phyloP scores from a whole-genome alignment of 805 yeast species.

The Candida patagonica region DNA sequence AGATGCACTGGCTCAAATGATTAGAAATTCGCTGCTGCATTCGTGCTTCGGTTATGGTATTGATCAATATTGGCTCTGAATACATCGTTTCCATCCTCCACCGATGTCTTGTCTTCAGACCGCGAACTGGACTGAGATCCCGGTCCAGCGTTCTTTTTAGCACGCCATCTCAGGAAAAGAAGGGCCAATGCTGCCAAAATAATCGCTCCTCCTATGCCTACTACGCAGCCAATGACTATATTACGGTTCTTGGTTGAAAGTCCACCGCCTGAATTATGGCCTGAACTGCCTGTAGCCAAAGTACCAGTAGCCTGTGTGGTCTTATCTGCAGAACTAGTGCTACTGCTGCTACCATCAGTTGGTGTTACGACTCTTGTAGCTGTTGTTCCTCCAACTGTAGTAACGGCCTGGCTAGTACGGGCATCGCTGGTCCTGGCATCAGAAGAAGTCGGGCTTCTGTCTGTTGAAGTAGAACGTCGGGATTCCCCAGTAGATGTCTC shows the following conservation, averaged over 20 bases:
- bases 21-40: constrained; percentile 27
- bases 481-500: too few relatives aligned
- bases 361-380: constrained; percentile 6
- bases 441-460: constrained; percentile 4
- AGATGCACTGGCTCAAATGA: not conserved
- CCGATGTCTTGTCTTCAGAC: constrained; percentile 16
- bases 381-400: constrained; percentile 10
- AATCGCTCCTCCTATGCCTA: constrained; percentile 65
- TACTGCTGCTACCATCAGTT: constrained; percentile 16
- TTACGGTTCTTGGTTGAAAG: constrained; percentile 41
- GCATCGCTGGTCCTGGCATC: not conserved
- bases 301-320: constrained; percentile 17
- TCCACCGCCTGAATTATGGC: constrained; percentile 30
- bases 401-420: constrained; percentile 8
- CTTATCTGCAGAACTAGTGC: constrained; percentile 12
- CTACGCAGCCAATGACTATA: constrained; percentile 58
- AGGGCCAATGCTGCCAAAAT: constrained; percentile 31
- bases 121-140: too few relatives aligned
- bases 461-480: too few relatives aligned
- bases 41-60: constrained; percentile 26
- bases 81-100: constrained; percentile 24
- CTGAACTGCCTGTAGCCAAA: constrained; percentile 10
- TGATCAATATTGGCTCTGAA: constrained; percentile 30
- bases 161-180: constrained; percentile 13
- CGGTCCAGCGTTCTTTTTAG: constrained; percentile 17